Evolutionary conservation across 2,329 filamentous ascomycete species (phyloP).

Genomic region (Coniochaeta sp.): DNA sequence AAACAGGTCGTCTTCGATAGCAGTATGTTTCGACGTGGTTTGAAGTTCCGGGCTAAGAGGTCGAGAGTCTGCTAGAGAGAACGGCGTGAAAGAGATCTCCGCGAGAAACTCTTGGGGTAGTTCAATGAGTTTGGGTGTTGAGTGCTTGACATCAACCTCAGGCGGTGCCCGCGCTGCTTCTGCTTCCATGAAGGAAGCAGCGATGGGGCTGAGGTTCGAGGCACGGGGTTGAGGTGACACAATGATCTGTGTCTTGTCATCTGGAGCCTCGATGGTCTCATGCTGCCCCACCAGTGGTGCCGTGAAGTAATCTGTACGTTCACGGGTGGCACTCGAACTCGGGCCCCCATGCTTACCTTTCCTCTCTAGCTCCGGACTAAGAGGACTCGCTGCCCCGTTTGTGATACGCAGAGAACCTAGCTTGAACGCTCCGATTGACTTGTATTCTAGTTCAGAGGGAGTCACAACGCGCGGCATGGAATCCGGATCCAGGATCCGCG

Average conservation of each 20-base stretch:
- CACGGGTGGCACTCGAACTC: neutral
- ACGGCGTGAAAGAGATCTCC: conserved; percentile 23
- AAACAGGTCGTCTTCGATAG: conserved; percentile 40
- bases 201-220: conserved; percentile 3
- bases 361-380: conserved; percentile 28
- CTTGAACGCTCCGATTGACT: conserved; percentile 54
- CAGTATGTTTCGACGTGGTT: conserved; percentile 39
- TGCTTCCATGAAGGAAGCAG: conserved; percentile 1
- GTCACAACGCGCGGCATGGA: conserved; percentile 31
- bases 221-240: conserved; percentile 1
- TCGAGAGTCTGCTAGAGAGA: conserved; percentile 23
- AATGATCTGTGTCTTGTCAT: neutral
- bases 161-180: neutral
- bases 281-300: neutral
- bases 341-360: neutral
- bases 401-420: conserved; percentile 55
- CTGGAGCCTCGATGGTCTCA: neutral
- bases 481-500: conserved; percentile 14
- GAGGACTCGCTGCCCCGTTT: conserved; percentile 48
- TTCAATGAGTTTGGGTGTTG: conserved; percentile 3
- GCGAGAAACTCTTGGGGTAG: conserved; percentile 13
- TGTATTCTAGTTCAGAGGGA: conserved; percentile 49
- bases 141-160: neutral
- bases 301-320: neutral
- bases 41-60: conserved; percentile 26